phyloP scores from a whole-genome alignment of 2,329 filamentous ascomycete species.

The Fusarium globosum region DNA sequence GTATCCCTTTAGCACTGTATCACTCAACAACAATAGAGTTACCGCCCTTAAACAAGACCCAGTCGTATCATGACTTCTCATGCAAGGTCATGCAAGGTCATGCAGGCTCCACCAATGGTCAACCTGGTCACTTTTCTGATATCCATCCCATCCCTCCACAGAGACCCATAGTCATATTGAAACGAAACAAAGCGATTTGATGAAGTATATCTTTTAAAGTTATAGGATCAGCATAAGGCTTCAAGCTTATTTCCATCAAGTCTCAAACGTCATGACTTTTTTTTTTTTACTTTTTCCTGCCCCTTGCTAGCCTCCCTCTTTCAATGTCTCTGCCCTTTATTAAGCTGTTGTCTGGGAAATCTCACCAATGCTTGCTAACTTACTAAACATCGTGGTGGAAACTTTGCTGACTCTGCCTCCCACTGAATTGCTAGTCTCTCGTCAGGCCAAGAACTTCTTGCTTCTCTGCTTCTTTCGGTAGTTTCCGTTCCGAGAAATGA shows the following conservation, averaged over 20 bases:
- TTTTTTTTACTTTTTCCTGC: slow-evolving; percentile 11
- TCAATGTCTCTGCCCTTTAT: background rate
- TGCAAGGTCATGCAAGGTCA: slow-evolving; percentile 24
- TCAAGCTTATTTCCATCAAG: slow-evolving; percentile 29
- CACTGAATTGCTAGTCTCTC: slow-evolving; percentile 7
- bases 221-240: slow-evolving; percentile 6
- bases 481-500: slow-evolving; percentile 27
- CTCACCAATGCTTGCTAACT: background rate
- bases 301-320: slow-evolving; percentile 7
- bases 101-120: slow-evolving; percentile 31
- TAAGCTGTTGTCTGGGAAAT: background rate
- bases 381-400: background rate
- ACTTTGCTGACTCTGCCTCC: slow-evolving; percentile 4
- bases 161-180: slow-evolving; percentile 3
- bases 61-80: slow-evolving; percentile 36
- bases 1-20: background rate
- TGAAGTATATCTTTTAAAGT: slow-evolving; percentile 8
- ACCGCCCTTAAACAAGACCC: background rate
- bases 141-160: slow-evolving; percentile 19
- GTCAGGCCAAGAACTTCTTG: background rate
- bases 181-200: slow-evolving; percentile 21
- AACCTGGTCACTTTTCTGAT: slow-evolving; percentile 22
- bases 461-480: slow-evolving; percentile 9
- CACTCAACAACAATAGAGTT: slow-evolving; percentile 16
- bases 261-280: slow-evolving; percentile 35